phyloP scores from a whole-genome alignment of 176 grass and related monocot genomes.

The Pontederia crassipes region DNA sequence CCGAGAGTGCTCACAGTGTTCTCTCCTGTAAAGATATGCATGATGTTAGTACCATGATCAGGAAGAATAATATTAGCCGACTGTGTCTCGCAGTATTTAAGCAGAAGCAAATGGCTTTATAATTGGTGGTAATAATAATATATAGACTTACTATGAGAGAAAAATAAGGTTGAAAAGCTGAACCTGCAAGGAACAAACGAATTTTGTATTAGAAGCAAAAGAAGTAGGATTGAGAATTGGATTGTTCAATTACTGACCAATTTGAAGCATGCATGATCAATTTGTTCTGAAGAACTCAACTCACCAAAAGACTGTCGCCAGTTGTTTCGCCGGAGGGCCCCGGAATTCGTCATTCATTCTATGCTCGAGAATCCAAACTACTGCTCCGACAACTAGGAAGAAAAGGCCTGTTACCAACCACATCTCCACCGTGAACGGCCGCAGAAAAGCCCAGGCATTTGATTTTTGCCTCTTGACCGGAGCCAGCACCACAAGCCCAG shows the following conservation, averaged over 20 bases:
- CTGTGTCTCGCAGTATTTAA: background rate
- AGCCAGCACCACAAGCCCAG: conserved; percentile 68
- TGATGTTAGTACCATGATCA: background rate
- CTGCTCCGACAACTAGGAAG: conserved; percentile 62
- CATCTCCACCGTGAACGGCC: conserved; percentile 70
- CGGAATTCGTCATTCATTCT: conserved; percentile 87
- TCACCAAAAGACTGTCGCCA: conserved; percentile 77
- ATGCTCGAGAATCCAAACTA: conserved; percentile 83
- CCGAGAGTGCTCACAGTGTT: conserved; percentile 61
- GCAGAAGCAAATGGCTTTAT: background rate
- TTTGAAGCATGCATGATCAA: background rate
- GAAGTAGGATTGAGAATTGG: conserved; percentile 1
- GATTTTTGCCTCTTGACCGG: conserved; percentile 47
- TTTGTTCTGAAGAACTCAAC: conserved; percentile 11
- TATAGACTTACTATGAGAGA: conserved; percentile 67
- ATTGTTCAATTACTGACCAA: conserved; percentile 11
- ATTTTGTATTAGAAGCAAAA: background rate
- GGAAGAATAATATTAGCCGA: background rate
- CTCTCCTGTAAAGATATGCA: conserved; percentile 33
- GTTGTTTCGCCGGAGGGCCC: conserved; percentile 54
- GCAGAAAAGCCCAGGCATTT: conserved; percentile 63
- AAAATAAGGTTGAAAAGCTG: conserved; percentile 89
- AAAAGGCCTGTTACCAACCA: conserved; percentile 69
- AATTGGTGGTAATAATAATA: conserved; percentile 1
- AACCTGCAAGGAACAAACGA: conserved; percentile 43